Evolutionary conservation across 1,284 basidiomycete species (phyloP).

Genomic region (Flammula alnicola): DNA sequence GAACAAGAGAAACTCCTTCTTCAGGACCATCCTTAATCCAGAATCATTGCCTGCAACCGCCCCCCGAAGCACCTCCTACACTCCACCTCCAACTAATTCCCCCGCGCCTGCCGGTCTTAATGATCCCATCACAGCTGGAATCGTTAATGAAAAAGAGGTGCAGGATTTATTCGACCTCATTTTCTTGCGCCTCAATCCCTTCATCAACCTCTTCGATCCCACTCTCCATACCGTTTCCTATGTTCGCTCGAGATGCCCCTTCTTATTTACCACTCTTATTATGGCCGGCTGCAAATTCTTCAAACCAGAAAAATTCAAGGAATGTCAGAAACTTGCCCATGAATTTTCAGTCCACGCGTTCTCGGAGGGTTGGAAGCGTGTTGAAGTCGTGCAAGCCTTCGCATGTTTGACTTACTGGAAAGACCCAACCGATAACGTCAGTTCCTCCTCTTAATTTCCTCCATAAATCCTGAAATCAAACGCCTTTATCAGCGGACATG

Average conservation of each 20-base stretch:
- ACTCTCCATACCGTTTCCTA: conserved; percentile 74
- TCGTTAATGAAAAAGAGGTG: conserved; percentile 70
- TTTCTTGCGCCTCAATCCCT: conserved; percentile 81
- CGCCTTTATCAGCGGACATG: conserved; percentile 65
- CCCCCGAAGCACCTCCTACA: conserved; percentile 39
- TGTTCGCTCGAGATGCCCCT: conserved; percentile 74
- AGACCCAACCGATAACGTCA: conserved; percentile 78
- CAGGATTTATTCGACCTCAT: conserved; percentile 73
- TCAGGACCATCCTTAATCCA: conserved; percentile 80
- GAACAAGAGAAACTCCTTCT: conserved; percentile 74
- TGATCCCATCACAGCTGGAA: conserved; percentile 72
- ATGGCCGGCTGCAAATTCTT: conserved; percentile 89
- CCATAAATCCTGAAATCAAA: background rate
- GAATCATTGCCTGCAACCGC: conserved; percentile 46
- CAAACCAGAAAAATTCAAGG: conserved; percentile 67
- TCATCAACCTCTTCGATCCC: conserved; percentile 85
- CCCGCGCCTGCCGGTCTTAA: conserved; percentile 43
- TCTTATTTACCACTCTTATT: conserved; percentile 82
- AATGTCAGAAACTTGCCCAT: conserved; percentile 69
- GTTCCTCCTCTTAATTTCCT: conserved; percentile 28
- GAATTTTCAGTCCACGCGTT: conserved; percentile 78
- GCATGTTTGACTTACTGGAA: conserved; percentile 87
- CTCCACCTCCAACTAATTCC: conserved; percentile 38
- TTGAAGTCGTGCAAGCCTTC: conserved; percentile 85
- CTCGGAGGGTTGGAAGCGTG: conserved; percentile 72